These are phyloP conservation scores for Microcyclospora tardicrescens DNA, from an alignment of 2,329 filamentous ascomycete species.

Conservation along the genomic window DNA sequence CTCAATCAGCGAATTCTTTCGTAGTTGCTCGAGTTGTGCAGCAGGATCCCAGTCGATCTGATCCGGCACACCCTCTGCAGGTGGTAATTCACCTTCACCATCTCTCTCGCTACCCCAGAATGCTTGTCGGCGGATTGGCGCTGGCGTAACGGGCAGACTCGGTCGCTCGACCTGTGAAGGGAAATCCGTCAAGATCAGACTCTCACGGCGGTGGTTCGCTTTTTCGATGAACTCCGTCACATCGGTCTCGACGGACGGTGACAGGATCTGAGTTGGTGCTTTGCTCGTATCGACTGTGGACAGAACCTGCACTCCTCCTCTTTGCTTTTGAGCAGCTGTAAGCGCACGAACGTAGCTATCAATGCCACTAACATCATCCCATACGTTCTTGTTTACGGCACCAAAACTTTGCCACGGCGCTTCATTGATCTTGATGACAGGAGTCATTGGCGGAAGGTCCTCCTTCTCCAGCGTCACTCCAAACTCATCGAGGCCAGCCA, in stretches of 20 bases:
- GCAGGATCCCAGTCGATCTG: constrained; percentile 66
- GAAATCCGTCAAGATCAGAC: constrained; percentile 72
- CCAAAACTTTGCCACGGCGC: constrained; percentile 59
- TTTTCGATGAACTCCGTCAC: constrained; percentile 16
- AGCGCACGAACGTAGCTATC: constrained; percentile 72
- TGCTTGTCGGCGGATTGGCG: constrained; percentile 55
- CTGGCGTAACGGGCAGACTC: constrained; percentile 81
- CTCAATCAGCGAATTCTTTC: constrained; percentile 29
- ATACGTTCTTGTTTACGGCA: constrained; percentile 62
- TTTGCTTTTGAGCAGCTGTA: constrained; percentile 46
- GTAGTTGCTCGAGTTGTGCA: constrained; percentile 34
- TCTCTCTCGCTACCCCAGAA: constrained; percentile 54
- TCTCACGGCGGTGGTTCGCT: constrained; percentile 32
- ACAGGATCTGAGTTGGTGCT: constrained; percentile 8
- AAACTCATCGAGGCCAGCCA: constrained; percentile 16
- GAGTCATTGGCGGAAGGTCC: constrained; percentile 23
- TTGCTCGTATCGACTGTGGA: background rate
- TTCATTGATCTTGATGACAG: constrained; percentile 34
- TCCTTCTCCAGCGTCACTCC: constrained; percentile 12
- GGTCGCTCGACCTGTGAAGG: constrained; percentile 70
- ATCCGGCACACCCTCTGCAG: constrained; percentile 69
- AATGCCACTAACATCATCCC: constrained; percentile 86
- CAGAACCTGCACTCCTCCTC: constrained; percentile 25
- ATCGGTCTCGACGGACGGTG: constrained; percentile 12
- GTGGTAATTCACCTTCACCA: constrained; percentile 49